Evolutionary conservation across 2,329 filamentous ascomycete species (phyloP), one percentile per base, ranked within the genome.

Genomic region (Penicillium digitatum): DNA sequence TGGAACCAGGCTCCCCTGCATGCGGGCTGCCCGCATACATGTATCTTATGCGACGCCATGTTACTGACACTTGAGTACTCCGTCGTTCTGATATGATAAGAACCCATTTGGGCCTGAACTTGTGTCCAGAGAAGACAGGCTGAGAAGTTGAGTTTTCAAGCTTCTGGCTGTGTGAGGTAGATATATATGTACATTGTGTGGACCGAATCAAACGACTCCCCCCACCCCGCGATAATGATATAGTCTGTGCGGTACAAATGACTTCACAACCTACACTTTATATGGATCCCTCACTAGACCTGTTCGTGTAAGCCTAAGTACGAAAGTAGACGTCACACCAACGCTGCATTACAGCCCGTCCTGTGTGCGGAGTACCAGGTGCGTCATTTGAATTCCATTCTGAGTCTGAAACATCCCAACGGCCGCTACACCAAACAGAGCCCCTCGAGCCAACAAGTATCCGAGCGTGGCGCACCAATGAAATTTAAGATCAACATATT

Each of bases 361-460:
- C 40, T 37, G 39, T 4, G 22, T 2, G 12, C n/a, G n/a, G n/a
- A n/a, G n/a, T 27, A 27, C 26, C 6, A 5, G 26, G 1, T 5
- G n/a, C 27, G 14, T 31, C 24, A 31, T 40, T 40, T 22, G 10
- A 24, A 31, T 34, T 29, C n/a, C 32, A 14, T 40, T n/a, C 20
- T 27, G 20, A 20, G 49, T 32, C 51, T 54, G 51, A 49, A 54
- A 54, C 51, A 42, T 22, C 27, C 18, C 35, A 54, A 54, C 51
- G 51, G 44, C 34, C 42, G 12, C 48, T 20, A 48, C 50, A 40
- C 27, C 43, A 35, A 29, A 39, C 34, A 26, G 27, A 24, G 20
- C 34, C 11, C 10, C 37, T 32, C 20, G 14, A 48, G 26, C 18
- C 26, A 32, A 20, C 35, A 31, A 20, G 35, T 49, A 54, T 48